These are phyloP conservation scores for Aphanocladium album DNA, from an alignment of 2,329 filamentous ascomycete species.

Conservation along the genomic window DNA sequence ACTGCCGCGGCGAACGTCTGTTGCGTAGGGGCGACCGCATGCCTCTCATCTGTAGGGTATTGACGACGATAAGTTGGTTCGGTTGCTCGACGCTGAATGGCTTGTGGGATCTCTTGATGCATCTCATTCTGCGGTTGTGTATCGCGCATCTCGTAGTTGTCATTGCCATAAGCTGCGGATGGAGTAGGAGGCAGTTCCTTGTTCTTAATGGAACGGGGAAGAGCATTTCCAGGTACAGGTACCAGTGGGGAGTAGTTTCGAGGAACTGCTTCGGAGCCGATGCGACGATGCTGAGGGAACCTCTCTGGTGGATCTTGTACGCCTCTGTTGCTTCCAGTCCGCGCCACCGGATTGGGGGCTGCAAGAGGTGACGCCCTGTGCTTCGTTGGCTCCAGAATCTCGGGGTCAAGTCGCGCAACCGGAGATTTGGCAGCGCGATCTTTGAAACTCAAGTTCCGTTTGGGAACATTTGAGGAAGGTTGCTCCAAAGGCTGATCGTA, in stretches of 20 bases:
- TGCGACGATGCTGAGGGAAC: conserved; percentile 10
- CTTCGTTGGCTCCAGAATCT: neutral
- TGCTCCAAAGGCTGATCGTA: conserved; percentile 7
- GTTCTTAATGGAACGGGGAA: conserved; percentile 21
- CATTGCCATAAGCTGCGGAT: neutral
- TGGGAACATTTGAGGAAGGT: conserved; percentile 34
- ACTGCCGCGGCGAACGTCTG: neutral
- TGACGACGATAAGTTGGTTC: conserved; percentile 25
- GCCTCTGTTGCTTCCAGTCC: conserved; percentile 54
- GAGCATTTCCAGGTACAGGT: conserved; percentile 8
- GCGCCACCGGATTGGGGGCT: conserved; percentile 19
- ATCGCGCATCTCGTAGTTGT: neutral
- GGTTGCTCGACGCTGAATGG: conserved; percentile 25
- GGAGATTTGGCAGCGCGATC: conserved; percentile 48
- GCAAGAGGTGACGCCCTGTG: neutral
- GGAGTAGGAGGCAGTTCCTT: conserved; percentile 28
- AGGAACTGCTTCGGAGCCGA: neutral
- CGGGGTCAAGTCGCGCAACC: neutral
- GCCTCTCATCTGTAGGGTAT: conserved; percentile 24
- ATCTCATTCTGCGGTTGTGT: neutral
- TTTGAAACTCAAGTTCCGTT: conserved; percentile 56
- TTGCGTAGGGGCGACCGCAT: conserved; percentile 9
- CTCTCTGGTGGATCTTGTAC: conserved; percentile 48
- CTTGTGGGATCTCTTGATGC: conserved; percentile 4
- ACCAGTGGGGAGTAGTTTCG: neutral